Base-by-base conservation (phyloP, 2,329 filamentous ascomycete genomes). In the Lomentospora prolificans region DNA sequence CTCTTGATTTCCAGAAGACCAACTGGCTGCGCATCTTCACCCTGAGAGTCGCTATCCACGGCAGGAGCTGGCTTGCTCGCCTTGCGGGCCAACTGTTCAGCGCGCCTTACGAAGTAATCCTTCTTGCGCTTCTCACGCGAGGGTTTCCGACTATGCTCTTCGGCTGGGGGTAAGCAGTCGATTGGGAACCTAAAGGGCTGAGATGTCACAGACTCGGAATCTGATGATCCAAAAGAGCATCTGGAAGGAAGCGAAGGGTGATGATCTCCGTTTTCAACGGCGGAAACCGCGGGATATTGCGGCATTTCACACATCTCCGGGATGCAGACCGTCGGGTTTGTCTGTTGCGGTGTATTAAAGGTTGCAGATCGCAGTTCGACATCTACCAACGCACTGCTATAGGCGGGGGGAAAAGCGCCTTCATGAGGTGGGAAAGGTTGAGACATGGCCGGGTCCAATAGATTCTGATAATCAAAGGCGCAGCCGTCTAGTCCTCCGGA, bases 1-100 rank as follows among this genome's bases (percentile, higher is more conserved):
- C 56, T 57, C 14, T 53, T 54, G 50, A 60, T 57, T 31, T 59
- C 58, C 9, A 60, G 57, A 28, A 51, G 51, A 6, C 52, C 57
- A 22, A 53, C 46, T 6, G 48, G 30, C 6, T 22, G n/a, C 14
- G 25, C 22, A 2, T 31, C 41, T 12, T 48, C 17, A n/a, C 30
- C 30, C 12, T 33, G 30, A 33, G 30, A 33, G 30, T 33, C 30
- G 30, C 28, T 28, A 9, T 19, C 51, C 7, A 14, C 10, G 4
- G 14, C 52, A 14, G 33, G 36, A 31, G 24, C n/a, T 8, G 24
- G 24, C 22, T 28, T 30, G 24, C 27, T 14, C 19, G 33, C 14
- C 22, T 44, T 48, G 12, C 44, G 44, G 44, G 6, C 19, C 22
- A 7, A 10, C 25, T 30, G 33, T 14, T 4, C 52, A 36, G 36